Evolutionary conservation across 371 early-diverging fungal species (phyloP), one percentile per base, ranked within the genome.

Genomic region (Mortierella sp.): DNA sequence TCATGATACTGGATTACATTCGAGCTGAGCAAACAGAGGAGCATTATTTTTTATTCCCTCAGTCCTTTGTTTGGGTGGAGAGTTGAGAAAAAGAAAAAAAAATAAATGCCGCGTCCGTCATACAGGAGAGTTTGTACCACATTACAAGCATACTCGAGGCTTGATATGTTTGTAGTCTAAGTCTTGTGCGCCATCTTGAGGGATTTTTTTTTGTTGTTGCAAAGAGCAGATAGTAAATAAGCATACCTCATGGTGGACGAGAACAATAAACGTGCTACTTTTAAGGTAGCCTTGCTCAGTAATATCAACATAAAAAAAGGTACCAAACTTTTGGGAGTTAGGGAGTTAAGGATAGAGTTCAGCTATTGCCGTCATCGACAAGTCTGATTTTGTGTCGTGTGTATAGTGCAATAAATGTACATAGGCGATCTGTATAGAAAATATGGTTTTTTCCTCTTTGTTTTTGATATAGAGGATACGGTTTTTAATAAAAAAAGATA

Each of bases 101-200:
- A 52, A 52, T n/a, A 52, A 54, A 54, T 54, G 28, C 55, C 55
- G 55, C 55, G 55, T 57, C 30, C 28, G 28, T 57, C 58, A 57
- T 57, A n/a, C 51, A 51, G 51, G 18, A 40, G 49, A 51, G 51
- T 8, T 51, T 51, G 51, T 51, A 51, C 51, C n/a, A 51, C 51
- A 18, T n/a, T n/a, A 51, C 51, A 51, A 51, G 5, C 5, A 18
- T n/a, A 51, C 18, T 51, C n/a, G 5, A n/a, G n/a, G 22, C 18
- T 6, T 51, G 51, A 51, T 51, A 45, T 45, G 45, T 12, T 45
- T 45, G 12, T 45, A 10, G 12, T 45, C 45, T 4, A n/a, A n/a
- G 39, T 39, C 39, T 39, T 39, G 39, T 39, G 39, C 39, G 6
- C 4, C 10, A 2, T 9, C 18, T 51, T 51, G 51, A 51, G 51